Conservation (phyloP, 2,329 filamentous ascomycete species). For the Paecilomyces niveus region DNA sequence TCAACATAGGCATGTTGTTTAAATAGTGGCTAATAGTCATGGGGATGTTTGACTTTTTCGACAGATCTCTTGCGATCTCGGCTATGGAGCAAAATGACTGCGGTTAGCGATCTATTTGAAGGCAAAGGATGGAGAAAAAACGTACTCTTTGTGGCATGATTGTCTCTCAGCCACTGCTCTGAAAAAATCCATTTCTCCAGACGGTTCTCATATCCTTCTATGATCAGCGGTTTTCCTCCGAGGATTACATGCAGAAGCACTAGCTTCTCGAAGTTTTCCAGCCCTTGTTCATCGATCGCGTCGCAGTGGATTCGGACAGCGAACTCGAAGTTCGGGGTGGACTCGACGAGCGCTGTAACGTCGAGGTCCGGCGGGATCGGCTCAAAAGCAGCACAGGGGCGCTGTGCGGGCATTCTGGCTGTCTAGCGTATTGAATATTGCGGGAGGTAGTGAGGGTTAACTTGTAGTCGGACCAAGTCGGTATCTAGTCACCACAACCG, state of each 20-base stretch:
- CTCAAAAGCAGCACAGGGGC: slow-evolving; percentile 84
- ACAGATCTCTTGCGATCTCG: slow-evolving; percentile 78
- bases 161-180: slow-evolving; percentile 68
- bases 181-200: slow-evolving; percentile 75
- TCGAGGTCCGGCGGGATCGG: slow-evolving; percentile 83
- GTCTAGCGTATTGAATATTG: neutral
- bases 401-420: slow-evolving; percentile 63
- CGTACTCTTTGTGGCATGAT: slow-evolving; percentile 71
- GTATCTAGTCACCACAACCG: neutral
- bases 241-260: slow-evolving; percentile 76
- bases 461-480: neutral
- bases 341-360: slow-evolving; percentile 65
- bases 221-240: slow-evolving; percentile 79
- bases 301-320: slow-evolving; percentile 71
- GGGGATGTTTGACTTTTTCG: slow-evolving; percentile 63
- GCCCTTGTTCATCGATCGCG: slow-evolving; percentile 68
- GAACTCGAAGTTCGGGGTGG: slow-evolving; percentile 78
- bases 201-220: slow-evolving; percentile 76
- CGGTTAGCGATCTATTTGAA: slow-evolving; percentile 9
- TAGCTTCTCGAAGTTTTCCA: slow-evolving; percentile 77
- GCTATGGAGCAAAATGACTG: slow-evolving; percentile 41
- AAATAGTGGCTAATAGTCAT: slow-evolving; percentile 89
- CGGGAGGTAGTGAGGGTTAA: neutral
- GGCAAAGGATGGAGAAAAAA: slow-evolving; percentile 4
- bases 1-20: slow-evolving; percentile 74